Base-by-base conservation (phyloP, 176 grass and related monocot species). In the Phoenix roebelenii region DNA sequence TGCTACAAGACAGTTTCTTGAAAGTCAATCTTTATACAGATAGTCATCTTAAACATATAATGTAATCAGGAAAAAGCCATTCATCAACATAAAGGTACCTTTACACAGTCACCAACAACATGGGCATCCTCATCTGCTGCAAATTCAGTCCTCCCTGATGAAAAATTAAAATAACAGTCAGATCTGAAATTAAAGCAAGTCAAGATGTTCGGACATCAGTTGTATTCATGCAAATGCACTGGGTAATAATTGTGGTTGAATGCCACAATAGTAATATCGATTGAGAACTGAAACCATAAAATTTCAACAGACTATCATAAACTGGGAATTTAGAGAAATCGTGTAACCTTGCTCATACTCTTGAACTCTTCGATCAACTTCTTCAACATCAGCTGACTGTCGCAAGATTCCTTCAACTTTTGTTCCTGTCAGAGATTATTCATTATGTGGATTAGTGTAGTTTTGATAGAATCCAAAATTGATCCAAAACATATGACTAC, bases 341-440 rank as follows among this genome's bases (percentile, higher is more conserved):
- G 1, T 14, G 10, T 44, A 83, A 99, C 94, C 94, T 93, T 99
- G 76, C 65, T 99, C 94, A 35, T 93, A 99, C 77, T 99, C 94
- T 67, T 79, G 80, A 64, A 99, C 76, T 86, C 94, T 93, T 61
- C 65, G 66, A 84, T 99, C 85, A 55, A 99, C 94, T 79, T 93
- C 88, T 52, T 93, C 94, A 29, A 93, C 94, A 79, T 89, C 88
- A 74, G 94, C 94, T 64, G 94, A 81, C 62, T 99, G 88, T 35
- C 94, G 85, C 49, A 99, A 93, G 67, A 99, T 99, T 65, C 94
- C 94, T 68, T 99, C 94, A 48, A 86, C 79, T 35, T 99, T 99
- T 76, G 81, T 83, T 63, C 94, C 94, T 99, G 67, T 59, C 69
- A 76, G 22, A 85, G 55, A 73, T 77, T 65, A 32, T 80, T 80